Evolutionary conservation across 2,329 filamentous ascomycete genomes (phyloP), one percentile per base, ranked within the genome.

Genomic region (Elsinoe ampelina): DNA sequence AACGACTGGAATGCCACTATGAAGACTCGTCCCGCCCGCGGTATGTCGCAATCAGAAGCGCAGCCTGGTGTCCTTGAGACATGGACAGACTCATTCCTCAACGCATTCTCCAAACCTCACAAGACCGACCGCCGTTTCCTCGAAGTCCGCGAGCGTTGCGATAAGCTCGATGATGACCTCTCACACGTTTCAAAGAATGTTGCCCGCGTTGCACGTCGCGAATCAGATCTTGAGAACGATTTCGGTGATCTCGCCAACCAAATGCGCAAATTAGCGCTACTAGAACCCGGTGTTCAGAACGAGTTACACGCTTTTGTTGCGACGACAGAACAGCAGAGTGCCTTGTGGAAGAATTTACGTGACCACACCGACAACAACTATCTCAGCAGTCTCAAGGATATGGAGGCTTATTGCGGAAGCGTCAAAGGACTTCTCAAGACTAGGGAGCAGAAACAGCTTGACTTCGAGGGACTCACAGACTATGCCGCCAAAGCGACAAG

Each of bases 1-100:
- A 82, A 80, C 22, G 93, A 98, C 71, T 98, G 93, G 93, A 97
- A 98, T 70, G 87, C 90, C 34, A 92, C 89, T 47, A 96, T 98
- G 91, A 85, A 84, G 65, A 82, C 83, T 62, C 83, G 90, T 48
- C 81, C 85, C 10, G 79, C 81, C 54, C 80, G 92, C 47, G 80
- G 78, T 26, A 69, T 72, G 60, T 72, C 69, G 52, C 69, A 72
- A 11, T 70, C 71, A 12, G 69, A 72, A 5, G 69, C 71, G 7
- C 69, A 67, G 36, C 72, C 73, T 5, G 68, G 68, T 66, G 89
- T 97, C 42, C 93, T 98, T 64, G 93, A 98, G 68, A 91, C 88
- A 65, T 89, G 97, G 68, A 89, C 93, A 39, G 93, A 98, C 70
- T 95, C 87, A 35, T 95, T 97, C 68, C 87, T 98, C 71, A 97